Evolutionary conservation across 2,329 filamentous ascomycete genomes (phyloP), one percentile per base, ranked within the genome.

Genomic region (Verticillium zaregamsianum): DNA sequence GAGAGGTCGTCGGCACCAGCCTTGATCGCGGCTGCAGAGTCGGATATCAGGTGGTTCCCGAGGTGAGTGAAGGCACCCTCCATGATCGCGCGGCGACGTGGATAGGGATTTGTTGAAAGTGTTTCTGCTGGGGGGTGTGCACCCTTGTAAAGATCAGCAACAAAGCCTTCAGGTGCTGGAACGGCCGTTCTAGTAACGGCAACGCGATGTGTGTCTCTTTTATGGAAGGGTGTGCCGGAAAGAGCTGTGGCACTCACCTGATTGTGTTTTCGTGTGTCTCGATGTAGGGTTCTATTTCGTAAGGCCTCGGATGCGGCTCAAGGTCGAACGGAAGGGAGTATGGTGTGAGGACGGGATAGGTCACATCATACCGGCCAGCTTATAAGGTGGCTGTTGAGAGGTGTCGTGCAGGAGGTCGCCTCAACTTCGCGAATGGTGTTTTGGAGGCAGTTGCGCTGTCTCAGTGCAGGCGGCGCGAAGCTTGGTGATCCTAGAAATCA

Each of bases 1-100:
- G 88, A 90, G 35, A 90, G 77, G 64, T 87, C 87, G 77, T 96
- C 92, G 71, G 91, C 87, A 70, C 86, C 90, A 66, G 93, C 93
- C 71, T 96, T 96, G 77, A 97, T 97, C 65, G 90, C 91, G 63
- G 90, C 88, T 60, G 89, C 90, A 59, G 90, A 92, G 77, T 93
- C 90, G 71, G 90, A 93, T 72, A 95, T 88, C 68, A 93, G 81
- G 77, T 93, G 90, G 79, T 95, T 96, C 71, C 90, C 91, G 71
- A 94, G 86, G 77, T 95, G 90, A 65, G 90, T 94, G 74, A 96
- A 96, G 68, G 92, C 90, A 74, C 90, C 90, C 81, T 95, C 91
- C 91, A 95, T 94, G 68, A 68, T 80, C 63, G 67, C 62, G 66
- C 28, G n/a, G 32, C 32, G 32, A 31, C 11, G 56, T 23, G 23